phyloP scores from a whole-genome alignment of 2,329 filamentous ascomycete species.

The Drechslerella dactyloides region DNA sequence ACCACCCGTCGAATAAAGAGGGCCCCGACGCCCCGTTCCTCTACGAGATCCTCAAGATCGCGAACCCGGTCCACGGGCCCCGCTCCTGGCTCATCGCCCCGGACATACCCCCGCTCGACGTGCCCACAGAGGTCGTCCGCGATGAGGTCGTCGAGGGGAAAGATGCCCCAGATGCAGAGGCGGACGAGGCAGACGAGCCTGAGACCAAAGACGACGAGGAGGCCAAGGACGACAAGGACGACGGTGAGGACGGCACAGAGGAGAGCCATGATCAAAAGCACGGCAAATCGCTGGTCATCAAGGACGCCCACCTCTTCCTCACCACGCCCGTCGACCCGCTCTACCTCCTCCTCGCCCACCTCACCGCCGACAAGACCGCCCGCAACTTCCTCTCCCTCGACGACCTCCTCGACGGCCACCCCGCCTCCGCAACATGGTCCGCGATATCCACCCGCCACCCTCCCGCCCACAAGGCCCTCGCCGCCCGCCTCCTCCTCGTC shows the following conservation, averaged over 20 bases:
- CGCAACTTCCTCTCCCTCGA: slow-evolving; percentile 61
- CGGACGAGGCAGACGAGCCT: slow-evolving; percentile 2
- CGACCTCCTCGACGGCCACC: slow-evolving; percentile 61
- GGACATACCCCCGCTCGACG: slow-evolving; percentile 19
- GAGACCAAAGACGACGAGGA: slow-evolving; percentile 51
- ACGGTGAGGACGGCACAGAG: slow-evolving; percentile 25
- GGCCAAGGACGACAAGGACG: slow-evolving; percentile 50
- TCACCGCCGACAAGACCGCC: slow-evolving; percentile 62
- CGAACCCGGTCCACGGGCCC: slow-evolving; percentile 64
- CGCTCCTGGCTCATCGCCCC: slow-evolving; percentile 67
- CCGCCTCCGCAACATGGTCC: slow-evolving; percentile 59
- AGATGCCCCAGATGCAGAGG: background rate
- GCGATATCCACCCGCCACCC: slow-evolving; percentile 59
- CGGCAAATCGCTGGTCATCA: slow-evolving; percentile 63
- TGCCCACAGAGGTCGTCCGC: slow-evolving; percentile 7
- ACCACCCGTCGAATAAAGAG: slow-evolving; percentile 60
- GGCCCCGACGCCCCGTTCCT: slow-evolving; percentile 56
- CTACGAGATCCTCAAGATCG: slow-evolving; percentile 69
- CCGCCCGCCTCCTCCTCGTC: slow-evolving; percentile 70
- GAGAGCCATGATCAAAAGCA: slow-evolving; percentile 56
- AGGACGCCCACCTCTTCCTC: slow-evolving; percentile 76
- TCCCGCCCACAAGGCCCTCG: slow-evolving; percentile 62
- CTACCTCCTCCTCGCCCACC: slow-evolving; percentile 79
- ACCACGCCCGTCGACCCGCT: slow-evolving; percentile 83
- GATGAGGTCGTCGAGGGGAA: too few species aligned